These are phyloP conservation scores for Magnolia changhungtana DNA, from an alignment of 164 flowering plant species.

Conservation along the genomic window DNA sequence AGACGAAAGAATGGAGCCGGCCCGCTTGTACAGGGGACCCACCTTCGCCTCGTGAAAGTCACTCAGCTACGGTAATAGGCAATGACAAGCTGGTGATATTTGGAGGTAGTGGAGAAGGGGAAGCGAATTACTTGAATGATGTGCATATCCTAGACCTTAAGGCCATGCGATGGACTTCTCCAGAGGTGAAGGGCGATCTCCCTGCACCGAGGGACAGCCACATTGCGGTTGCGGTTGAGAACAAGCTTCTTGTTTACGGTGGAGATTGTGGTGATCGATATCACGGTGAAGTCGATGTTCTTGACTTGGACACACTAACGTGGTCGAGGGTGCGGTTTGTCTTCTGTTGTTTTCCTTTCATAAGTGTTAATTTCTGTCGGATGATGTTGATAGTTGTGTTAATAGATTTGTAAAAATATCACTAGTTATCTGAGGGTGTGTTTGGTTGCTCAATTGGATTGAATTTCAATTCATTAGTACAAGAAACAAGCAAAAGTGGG, in stretches of 20 bases:
- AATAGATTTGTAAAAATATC: not conserved
- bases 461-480: not conserved
- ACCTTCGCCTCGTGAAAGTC: constrained; percentile 91
- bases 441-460: not conserved
- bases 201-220: constrained; percentile 94
- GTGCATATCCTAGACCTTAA: constrained; percentile 73
- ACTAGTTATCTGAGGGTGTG: not conserved
- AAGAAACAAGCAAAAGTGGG: not conserved
- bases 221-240: constrained; percentile 56
- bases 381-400: too few species aligned
- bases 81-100: constrained; percentile 69
- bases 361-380: too few species aligned
- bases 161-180: constrained; percentile 72
- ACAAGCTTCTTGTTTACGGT: constrained; percentile 72
- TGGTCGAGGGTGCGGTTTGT: constrained; percentile 68
- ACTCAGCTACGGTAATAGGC: constrained; percentile 66
- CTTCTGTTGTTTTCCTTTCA: not conserved
- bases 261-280: constrained; percentile 92
- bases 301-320: constrained; percentile 57
- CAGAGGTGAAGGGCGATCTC: constrained; percentile 56
- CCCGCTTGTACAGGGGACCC: constrained; percentile 59
- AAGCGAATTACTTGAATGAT: constrained; percentile 79
- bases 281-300: constrained; percentile 65
- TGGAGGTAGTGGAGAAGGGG: constrained; percentile 99
- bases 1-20: constrained; percentile 61